A percentile compares a stretch with the other conserved stretches of the same genome.
Evolutionary conservation across 2,329 filamentous ascomycete genomes (phyloP).

Genomic region (Berkeleyomyces basicola): DNA sequence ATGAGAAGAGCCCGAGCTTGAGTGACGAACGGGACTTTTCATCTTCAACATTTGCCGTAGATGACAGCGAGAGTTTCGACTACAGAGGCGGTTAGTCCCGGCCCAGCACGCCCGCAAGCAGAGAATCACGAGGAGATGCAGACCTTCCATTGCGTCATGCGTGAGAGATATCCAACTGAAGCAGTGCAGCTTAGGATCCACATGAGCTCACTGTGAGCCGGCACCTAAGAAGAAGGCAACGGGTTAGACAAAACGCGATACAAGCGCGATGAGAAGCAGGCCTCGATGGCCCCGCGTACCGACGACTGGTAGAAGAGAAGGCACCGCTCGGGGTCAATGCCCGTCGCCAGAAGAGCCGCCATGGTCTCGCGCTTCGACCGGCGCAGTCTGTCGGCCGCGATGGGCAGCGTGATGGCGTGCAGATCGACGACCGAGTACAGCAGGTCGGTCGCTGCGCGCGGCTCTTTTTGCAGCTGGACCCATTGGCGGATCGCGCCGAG

Average conservation of each 20-base stretch:
- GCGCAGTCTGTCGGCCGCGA: slow-evolving; percentile 44
- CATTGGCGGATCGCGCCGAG: slow-evolving; percentile 77
- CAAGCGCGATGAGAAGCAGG: background rate
- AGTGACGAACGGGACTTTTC: slow-evolving; percentile 41
- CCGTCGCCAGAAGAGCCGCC: slow-evolving; percentile 68
- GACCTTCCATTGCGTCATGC: slow-evolving; percentile 99
- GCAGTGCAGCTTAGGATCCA: slow-evolving; percentile 91
- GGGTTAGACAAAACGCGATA: background rate
- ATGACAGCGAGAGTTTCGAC: slow-evolving; percentile 55
- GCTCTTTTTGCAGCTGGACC: slow-evolving; percentile 59
- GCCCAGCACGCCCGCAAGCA: no score
- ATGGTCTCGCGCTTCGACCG: slow-evolving; percentile 56
- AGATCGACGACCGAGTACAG: slow-evolving; percentile 84
- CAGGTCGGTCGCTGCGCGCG: slow-evolving; percentile 40
- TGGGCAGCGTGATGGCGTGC: slow-evolving; percentile 74
- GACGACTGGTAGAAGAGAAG: slow-evolving; percentile 71
- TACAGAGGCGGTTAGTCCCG: slow-evolving; percentile 20
- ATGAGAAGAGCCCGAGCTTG: slow-evolving; percentile 85
- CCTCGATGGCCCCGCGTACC: slow-evolving; percentile 26
- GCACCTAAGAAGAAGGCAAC: slow-evolving; percentile 32
- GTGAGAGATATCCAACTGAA: slow-evolving; percentile 78
- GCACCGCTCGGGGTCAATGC: slow-evolving; percentile 59
- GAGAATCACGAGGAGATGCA: background rate
- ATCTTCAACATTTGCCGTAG: slow-evolving; percentile 41
- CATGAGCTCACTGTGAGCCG: slow-evolving; percentile 78